Base-by-base conservation (phyloP, 352 stramenopile genomes). In the Globisporangium canariense region DNA sequence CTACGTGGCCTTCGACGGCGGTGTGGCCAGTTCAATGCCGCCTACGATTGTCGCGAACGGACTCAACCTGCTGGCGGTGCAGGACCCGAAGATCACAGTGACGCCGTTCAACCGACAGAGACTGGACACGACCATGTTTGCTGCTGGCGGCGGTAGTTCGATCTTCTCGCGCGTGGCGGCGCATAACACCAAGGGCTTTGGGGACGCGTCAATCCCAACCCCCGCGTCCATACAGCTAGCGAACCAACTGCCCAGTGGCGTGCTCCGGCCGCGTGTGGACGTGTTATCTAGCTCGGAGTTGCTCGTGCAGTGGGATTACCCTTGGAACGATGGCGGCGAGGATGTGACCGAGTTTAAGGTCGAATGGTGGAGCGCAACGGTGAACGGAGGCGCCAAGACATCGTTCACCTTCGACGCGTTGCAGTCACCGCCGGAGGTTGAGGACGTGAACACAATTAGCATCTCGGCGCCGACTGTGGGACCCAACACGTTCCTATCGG, bases 1-100 rank as follows among this genome's bases (percentile, higher is more conserved):
- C 5, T 98, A 98, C 68, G 68, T 89, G 0, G 86, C 92, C 10
- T 98, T 98, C 64, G n/a, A 70, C 53, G 57, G 68, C 57, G 13
- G 40, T 52, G 16, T 7, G 10, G 22, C 1, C 14, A 25, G 2
- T 18, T 4, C 40, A 20, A 3, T 13, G 2, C 8, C 64, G 11
- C 59, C 59, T 18, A 38, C 34, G 7, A 20, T 70, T 46, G 65
- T 72, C 1, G 71, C 76, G 0, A 95, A 95, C 36, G 79, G 79
- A 6, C 72, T 74, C 47, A 64, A 74, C 2, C 64, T 94, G 3
- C 52, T 69, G 10, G 86, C 86, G 3, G 67, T 70, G 16, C 70
- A 87, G 13, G 71, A 67, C 3, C 80, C 86, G 16, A 60, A 66
- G 25, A 65, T 92, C 14, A 66, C 9, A 1, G 78, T 91, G 5